Conservation (phyloP, 2,329 filamentous ascomycete genomes). For the Alternaria incomplexa region DNA sequence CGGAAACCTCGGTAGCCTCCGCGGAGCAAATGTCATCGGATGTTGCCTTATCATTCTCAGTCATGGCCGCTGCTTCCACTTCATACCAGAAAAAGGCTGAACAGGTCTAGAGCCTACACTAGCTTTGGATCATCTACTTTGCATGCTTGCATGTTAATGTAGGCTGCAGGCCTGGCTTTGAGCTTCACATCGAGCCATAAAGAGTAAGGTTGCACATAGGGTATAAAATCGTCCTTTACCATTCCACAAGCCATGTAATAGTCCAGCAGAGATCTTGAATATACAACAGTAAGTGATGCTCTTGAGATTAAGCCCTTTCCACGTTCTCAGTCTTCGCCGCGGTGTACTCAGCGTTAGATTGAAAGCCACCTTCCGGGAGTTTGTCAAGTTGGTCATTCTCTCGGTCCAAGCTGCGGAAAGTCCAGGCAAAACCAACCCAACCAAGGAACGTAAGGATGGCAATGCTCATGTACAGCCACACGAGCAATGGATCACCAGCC, state of each 20-base stretch:
- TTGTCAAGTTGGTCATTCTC: slow-evolving; percentile 42
- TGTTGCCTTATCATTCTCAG: background rate
- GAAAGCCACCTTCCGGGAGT: slow-evolving; percentile 33
- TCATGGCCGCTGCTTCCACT: no score
- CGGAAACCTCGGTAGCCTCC: background rate
- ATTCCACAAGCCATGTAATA: background rate
- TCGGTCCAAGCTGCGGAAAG: slow-evolving; percentile 34
- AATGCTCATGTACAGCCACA: slow-evolving; percentile 38
- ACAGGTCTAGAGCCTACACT: background rate
- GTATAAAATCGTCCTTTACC: background rate
- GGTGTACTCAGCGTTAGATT: slow-evolving; percentile 20
- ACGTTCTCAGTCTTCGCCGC: slow-evolving; percentile 15
- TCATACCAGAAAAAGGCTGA: background rate
- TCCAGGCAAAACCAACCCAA: slow-evolving; percentile 37
- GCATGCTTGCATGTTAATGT: background rate
- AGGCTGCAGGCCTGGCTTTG: background rate
- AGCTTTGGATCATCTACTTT: background rate
- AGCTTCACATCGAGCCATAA: background rate
- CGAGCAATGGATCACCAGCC: slow-evolving; percentile 26
- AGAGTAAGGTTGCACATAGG: background rate
- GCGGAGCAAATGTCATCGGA: background rate
- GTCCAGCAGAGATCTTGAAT: background rate
- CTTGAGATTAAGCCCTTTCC: slow-evolving; percentile 5
- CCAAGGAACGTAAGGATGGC: slow-evolving; percentile 41
- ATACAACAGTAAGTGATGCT: background rate